Evolutionary conservation across 1,139 yeast genomes (phyloP).

Genomic region (Meyerozyma elateridarum): DNA sequence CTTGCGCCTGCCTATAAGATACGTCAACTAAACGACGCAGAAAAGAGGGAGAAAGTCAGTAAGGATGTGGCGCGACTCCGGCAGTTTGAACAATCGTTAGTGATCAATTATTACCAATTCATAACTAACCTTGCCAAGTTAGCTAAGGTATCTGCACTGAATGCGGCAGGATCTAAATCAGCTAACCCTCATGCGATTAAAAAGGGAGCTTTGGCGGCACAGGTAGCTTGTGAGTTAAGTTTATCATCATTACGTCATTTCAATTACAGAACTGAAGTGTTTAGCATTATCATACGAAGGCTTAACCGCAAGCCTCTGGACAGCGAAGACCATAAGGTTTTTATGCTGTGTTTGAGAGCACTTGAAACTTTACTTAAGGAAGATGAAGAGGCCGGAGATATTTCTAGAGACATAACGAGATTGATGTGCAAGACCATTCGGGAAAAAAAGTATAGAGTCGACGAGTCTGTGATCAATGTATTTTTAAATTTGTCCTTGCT

Average conservation of each 20-base stretch:
- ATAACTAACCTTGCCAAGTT: constrained; percentile 48
- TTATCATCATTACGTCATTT: constrained; percentile 67
- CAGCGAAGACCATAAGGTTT: constrained; percentile 44
- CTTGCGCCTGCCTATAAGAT: constrained; percentile 87
- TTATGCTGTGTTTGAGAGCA: constrained; percentile 57
- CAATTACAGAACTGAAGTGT: constrained; percentile 71
- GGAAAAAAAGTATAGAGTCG: constrained; percentile 73
- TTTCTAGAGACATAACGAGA: constrained; percentile 69
- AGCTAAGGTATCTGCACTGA: constrained; percentile 35
- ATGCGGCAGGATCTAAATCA: constrained; percentile 37
- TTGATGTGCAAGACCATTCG: constrained; percentile 65
- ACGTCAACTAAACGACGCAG: constrained; percentile 75
- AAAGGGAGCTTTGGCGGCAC: constrained; percentile 57
- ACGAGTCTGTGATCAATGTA: constrained; percentile 74
- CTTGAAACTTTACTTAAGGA: constrained; percentile 61
- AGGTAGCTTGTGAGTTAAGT: constrained; percentile 74
- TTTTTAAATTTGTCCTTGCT: constrained; percentile 70
- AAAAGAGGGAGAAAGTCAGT: constrained; percentile 75
- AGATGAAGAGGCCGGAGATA: constrained; percentile 76
- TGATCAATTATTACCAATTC: constrained; percentile 65
- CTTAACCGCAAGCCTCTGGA: constrained; percentile 51
- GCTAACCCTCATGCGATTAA: constrained; percentile 33
- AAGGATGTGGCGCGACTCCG: constrained; percentile 76
- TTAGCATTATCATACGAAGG: constrained; percentile 62
- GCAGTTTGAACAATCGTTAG: constrained; percentile 73